A percentile compares a stretch with the other conserved stretches of the same genome.
These are phyloP conservation scores for Candida koratica DNA, from an alignment of 805 yeast species.

Conservation along the genomic window DNA sequence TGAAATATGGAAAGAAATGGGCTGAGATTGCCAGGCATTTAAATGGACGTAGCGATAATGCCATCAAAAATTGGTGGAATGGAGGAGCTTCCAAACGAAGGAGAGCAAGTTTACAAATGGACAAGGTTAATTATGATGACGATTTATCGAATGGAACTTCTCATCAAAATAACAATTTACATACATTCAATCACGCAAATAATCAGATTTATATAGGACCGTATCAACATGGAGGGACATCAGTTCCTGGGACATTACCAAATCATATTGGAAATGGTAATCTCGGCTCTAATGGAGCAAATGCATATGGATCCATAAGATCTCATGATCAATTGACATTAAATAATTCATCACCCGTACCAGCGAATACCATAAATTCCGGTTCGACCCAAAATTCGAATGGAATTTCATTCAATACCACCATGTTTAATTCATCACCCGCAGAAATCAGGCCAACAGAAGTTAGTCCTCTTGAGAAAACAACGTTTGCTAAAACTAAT, in stretches of 20 bases:
- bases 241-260: background rate
- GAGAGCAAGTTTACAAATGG: slow-evolving; percentile 31
- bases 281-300: background rate
- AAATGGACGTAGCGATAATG: slow-evolving; percentile 85
- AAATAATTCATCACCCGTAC: background rate
- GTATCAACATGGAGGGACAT: background rate
- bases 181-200: background rate
- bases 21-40: slow-evolving; percentile 88
- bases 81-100: slow-evolving; percentile 87
- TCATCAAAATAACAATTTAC: background rate
- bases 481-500: background rate
- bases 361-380: background rate
- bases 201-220: background rate
- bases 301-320: background rate
- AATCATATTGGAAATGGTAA: background rate
- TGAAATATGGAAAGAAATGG: slow-evolving; percentile 83
- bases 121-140: slow-evolving; percentile 1
- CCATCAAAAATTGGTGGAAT: slow-evolving; percentile 95
- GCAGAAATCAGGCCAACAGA: slow-evolving; percentile 3
- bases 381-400: slow-evolving; percentile 16
- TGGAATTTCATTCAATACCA: slow-evolving; percentile 37
- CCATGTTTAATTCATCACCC: slow-evolving; percentile 26
- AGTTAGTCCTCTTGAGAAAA: slow-evolving; percentile 2
- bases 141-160: too few species aligned
- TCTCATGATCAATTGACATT: background rate